Evolutionary conservation across 2,329 filamentous ascomycete species (phyloP).

Genomic region (Arthrobotrys pseudoclavata): DNA sequence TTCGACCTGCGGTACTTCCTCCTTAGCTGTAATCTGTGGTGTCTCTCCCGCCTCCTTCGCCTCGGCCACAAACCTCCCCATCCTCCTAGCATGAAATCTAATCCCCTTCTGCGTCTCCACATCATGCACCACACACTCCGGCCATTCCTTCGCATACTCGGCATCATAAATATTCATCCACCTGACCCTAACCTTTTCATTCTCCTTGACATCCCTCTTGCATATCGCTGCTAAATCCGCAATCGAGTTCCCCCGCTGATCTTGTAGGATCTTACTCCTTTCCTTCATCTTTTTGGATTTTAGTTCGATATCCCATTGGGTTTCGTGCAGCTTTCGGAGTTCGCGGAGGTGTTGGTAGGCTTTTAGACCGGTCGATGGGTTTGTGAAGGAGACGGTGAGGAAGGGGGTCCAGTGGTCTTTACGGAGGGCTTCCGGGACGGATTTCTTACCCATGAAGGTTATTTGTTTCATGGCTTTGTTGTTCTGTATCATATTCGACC

Average conservation of each 20-base stretch:
- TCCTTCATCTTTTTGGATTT: constrained; percentile 66
- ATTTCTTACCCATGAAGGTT: constrained; percentile 78
- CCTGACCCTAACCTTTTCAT: constrained; percentile 62
- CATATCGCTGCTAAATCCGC: constrained; percentile 75
- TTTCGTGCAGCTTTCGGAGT: constrained; percentile 74
- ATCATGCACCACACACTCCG: constrained; percentile 65
- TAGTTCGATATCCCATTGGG: constrained; percentile 72
- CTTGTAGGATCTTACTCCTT: constrained; percentile 71
- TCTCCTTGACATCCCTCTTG: constrained; percentile 27
- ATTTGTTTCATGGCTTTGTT: constrained; percentile 72
- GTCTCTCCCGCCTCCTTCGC: neutral
- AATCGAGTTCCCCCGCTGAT: constrained; percentile 74
- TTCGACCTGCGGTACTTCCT: neutral
- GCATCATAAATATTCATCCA: constrained; percentile 66
- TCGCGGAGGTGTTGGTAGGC: constrained; percentile 76
- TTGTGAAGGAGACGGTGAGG: constrained; percentile 73
- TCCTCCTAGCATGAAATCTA: constrained; percentile 42
- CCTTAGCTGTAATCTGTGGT: constrained; percentile 1
- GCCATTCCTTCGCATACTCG: constrained; percentile 66
- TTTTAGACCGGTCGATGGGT: constrained; percentile 72
- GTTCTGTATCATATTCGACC: constrained; percentile 64
- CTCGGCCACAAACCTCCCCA: constrained; percentile 40
- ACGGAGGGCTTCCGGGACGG: constrained; percentile 74
- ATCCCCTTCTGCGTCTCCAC: constrained; percentile 36
- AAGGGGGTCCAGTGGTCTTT: constrained; percentile 78